These are phyloP conservation scores for Candida alai DNA, from an alignment of 805 yeast genomes.

Conservation along the genomic window DNA sequence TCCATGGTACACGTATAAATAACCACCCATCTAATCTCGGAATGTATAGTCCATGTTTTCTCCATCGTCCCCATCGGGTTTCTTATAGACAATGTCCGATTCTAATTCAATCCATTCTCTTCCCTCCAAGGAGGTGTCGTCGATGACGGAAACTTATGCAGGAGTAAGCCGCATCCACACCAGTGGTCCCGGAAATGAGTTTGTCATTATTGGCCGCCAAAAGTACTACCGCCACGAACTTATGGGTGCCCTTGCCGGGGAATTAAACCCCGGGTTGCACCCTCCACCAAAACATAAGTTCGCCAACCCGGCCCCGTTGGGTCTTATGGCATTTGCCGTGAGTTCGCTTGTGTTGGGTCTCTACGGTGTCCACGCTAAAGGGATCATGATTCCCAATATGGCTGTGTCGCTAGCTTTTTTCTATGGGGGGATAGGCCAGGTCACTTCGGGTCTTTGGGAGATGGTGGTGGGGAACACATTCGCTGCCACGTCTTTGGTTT, in stretches of 20 bases:
- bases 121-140: slow-evolving; percentile 24
- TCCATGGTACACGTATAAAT: no score
- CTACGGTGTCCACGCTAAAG: slow-evolving; percentile 42
- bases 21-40: no score
- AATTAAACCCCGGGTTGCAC: slow-evolving; percentile 41
- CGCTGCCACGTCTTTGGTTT: slow-evolving; percentile 50
- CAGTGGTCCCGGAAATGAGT: slow-evolving; percentile 36
- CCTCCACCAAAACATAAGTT: slow-evolving; percentile 46
- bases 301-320: slow-evolving; percentile 53
- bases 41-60: no score
- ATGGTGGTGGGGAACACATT: slow-evolving; percentile 50
- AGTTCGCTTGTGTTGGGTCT: slow-evolving; percentile 48
- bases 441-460: slow-evolving; percentile 51
- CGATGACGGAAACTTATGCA: no score
- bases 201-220: slow-evolving; percentile 38
- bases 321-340: slow-evolving; percentile 46
- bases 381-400: slow-evolving; percentile 40
- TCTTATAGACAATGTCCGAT: slow-evolving; percentile 38
- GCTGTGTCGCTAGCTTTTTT: slow-evolving; percentile 45
- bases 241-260: slow-evolving; percentile 62
- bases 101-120: slow-evolving; percentile 14
- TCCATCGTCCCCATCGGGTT: no score
- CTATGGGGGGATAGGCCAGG: slow-evolving; percentile 48
- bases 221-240: slow-evolving; percentile 52
- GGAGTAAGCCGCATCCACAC: slow-evolving; percentile 22